Conservation (phyloP, 768 basidiomycete genomes). For the Suillus occidentalis region DNA sequence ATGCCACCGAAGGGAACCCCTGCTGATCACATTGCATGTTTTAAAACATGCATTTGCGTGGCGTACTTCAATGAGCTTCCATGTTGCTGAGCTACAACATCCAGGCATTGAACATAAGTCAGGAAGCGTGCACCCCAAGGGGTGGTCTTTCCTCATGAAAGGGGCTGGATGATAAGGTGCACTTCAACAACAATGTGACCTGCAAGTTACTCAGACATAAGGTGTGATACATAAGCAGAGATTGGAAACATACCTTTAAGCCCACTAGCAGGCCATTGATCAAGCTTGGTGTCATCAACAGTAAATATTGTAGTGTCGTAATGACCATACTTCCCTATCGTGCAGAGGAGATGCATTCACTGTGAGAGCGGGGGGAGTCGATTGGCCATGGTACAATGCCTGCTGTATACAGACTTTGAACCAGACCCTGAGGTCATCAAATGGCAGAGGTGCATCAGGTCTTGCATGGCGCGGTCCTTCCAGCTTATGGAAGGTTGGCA, state of each 20-base stretch:
- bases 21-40: too few species aligned
- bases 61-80: too few species aligned
- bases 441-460: constrained; percentile 19
- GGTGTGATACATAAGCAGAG: too few species aligned
- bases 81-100: too few species aligned
- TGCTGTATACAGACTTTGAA: constrained; percentile 24
- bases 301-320: constrained; percentile 24
- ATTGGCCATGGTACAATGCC: constrained; percentile 18
- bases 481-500: too few species aligned
- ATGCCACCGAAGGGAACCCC: too few species aligned
- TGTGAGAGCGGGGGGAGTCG: constrained; percentile 6
- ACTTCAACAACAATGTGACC: constrained; percentile 14
- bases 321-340: constrained; percentile 20
- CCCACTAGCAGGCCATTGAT: constrained; percentile 14
- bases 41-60: too few species aligned
- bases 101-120: too few species aligned
- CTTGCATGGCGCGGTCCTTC: too few species aligned
- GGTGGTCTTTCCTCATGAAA: too few species aligned
- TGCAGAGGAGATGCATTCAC: constrained; percentile 23
- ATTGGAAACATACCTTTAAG: constrained; percentile 10
- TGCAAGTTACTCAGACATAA: too few species aligned
- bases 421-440: constrained; percentile 30
- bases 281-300: constrained; percentile 13
- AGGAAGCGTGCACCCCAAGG: too few species aligned
- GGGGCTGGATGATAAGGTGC: constrained; percentile 8